A percentile compares a stretch with the other conserved stretches of the same genome.
phyloP scores from a whole-genome alignment of 257 asterid genomes.

The Nicotiana obtusifolia region DNA sequence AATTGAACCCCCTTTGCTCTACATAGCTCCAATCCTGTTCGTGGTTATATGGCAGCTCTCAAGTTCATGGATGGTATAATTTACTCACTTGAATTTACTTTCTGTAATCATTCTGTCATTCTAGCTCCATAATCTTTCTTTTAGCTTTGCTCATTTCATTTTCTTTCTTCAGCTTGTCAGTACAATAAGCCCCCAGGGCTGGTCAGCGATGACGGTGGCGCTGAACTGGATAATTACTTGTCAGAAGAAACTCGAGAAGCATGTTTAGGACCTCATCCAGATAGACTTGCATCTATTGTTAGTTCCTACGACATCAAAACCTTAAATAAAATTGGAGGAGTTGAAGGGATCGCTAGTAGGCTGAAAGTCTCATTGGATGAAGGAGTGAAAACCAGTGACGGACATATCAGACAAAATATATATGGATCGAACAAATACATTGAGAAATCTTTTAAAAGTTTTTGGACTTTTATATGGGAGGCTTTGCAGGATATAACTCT shows the following conservation, averaged over 20 bases:
- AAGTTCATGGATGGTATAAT: conserved; percentile 65
- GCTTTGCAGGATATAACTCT: conserved; percentile 75
- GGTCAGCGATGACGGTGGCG: conserved; percentile 16
- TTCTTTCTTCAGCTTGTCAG: conserved; percentile 18
- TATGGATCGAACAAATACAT: conserved; percentile 52
- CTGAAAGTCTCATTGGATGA: conserved; percentile 43
- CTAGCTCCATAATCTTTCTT: background rate
- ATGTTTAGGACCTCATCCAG: conserved; percentile 54
- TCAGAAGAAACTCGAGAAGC: conserved; percentile 49
- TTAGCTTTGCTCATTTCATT: conserved; percentile 10
- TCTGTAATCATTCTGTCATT: background rate
- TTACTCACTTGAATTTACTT: background rate
- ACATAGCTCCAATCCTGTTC: no score
- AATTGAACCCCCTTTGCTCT: no score
- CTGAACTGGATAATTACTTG: conserved; percentile 8
- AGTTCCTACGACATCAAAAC: conserved; percentile 53
- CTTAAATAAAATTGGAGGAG: conserved; percentile 50
- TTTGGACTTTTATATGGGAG: conserved; percentile 73
- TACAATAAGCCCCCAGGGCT: conserved; percentile 31
- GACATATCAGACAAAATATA: conserved; percentile 33
- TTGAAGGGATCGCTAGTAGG: conserved; percentile 44
- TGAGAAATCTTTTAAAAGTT: conserved; percentile 59
- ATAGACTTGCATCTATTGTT: conserved; percentile 59
- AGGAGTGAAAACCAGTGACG: conserved; percentile 45
- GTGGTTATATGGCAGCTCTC: conserved; percentile 58